A percentile compares a stretch with the other conserved stretches of the same genome.
Evolutionary conservation across 1,284 basidiomycete genomes (phyloP).

Genomic region (Athelia sp.): DNA sequence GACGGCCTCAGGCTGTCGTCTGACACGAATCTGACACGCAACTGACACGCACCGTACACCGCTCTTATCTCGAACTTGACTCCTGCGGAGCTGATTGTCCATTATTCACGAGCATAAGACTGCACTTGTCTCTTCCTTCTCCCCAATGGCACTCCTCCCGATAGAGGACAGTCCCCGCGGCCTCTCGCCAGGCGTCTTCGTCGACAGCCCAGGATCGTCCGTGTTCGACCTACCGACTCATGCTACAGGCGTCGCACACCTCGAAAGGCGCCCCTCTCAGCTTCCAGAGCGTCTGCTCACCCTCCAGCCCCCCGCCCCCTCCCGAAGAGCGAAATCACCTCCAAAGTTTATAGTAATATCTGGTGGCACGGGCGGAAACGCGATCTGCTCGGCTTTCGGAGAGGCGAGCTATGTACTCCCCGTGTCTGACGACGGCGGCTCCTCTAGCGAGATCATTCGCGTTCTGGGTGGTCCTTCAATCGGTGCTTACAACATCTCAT

Average conservation of each 20-base stretch:
- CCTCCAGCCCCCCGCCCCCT: constrained; percentile 10
- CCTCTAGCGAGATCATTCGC: constrained; percentile 80
- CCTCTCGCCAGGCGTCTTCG: constrained; percentile 6
- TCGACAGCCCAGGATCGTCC: constrained; percentile 59
- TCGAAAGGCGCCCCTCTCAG: constrained; percentile 4
- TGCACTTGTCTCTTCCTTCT: too few species aligned
- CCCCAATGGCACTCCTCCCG: too few species aligned
- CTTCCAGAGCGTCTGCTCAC: constrained; percentile 10
- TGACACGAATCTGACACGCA: too few species aligned
- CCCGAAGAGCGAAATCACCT: constrained; percentile 5
- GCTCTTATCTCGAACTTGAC: too few species aligned
- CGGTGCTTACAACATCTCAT: constrained; percentile 36
- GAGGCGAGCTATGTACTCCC: constrained; percentile 70
- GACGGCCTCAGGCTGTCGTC: too few species aligned
- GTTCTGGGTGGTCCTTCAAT: constrained; percentile 81
- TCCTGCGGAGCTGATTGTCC: too few species aligned
- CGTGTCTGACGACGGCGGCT: constrained; percentile 85
- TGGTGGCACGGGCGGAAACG: constrained; percentile 80
- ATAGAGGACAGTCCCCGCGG: background rate
- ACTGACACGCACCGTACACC: too few species aligned
- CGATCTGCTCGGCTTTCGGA: constrained; percentile 71
- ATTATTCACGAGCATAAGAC: too few species aligned
- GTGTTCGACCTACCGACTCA: constrained; percentile 67
- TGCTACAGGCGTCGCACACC: background rate
- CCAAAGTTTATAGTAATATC: constrained; percentile 64